Evolutionary conservation across 805 yeast genomes (phyloP).

Genomic region (Starmerella potacharoeniae): DNA sequence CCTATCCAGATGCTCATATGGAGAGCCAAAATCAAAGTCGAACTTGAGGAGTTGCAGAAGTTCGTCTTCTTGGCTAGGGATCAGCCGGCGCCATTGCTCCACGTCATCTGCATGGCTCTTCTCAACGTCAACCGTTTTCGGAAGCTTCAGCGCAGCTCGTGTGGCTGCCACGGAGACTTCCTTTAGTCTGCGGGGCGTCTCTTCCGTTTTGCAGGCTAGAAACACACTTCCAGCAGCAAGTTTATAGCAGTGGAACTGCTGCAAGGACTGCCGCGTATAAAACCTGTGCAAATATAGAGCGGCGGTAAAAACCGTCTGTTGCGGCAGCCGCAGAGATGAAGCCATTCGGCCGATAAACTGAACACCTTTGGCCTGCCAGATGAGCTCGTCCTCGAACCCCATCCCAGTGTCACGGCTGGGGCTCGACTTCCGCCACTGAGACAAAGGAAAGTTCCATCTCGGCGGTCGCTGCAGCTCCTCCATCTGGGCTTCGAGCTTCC

Average conservation of each 20-base stretch:
- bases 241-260: conserved; percentile 38
- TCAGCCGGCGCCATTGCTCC: conserved; percentile 41
- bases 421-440: conserved; percentile 18
- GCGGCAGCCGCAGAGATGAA: conserved; percentile 36
- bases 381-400: conserved; percentile 32
- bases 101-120: conserved; percentile 37
- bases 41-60: conserved; percentile 38
- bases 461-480: conserved; percentile 21
- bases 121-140: conserved; percentile 23
- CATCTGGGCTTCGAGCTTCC: conserved; percentile 9
- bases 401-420: conserved; percentile 29
- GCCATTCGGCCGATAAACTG: conserved; percentile 38
- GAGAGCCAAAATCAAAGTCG: conserved; percentile 37
- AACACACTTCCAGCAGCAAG: conserved; percentile 42
- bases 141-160: conserved; percentile 36
- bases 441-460: conserved; percentile 23
- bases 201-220: conserved; percentile 45
- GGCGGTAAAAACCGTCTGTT: conserved; percentile 40
- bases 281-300: conserved; percentile 41
- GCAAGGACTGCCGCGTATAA: conserved; percentile 38
- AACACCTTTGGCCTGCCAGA: conserved; percentile 39
- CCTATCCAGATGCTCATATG: conserved; percentile 23
- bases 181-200: conserved; percentile 37
- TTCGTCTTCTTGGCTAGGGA: conserved; percentile 37
- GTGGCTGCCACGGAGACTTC: conserved; percentile 43